phyloP scores from a whole-genome alignment of 2,329 filamentous ascomycete species.

The Calonectria hawksworthii region DNA sequence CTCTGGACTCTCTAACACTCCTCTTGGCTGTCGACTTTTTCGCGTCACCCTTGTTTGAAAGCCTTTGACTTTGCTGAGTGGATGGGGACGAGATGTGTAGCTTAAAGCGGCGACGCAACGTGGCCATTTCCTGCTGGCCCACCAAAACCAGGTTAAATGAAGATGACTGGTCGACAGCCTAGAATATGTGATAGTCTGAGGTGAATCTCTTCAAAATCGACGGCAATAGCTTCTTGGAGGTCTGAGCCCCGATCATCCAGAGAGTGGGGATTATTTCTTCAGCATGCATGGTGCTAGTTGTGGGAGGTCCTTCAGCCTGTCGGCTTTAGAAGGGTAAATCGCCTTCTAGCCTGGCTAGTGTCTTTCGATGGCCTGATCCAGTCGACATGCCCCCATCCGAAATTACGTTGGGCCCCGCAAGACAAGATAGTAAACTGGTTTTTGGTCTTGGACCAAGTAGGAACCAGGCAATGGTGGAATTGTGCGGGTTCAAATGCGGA shows the following conservation, averaged over 20 bases:
- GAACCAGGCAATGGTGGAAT: slow-evolving; percentile 18
- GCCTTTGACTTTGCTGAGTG: slow-evolving; percentile 29
- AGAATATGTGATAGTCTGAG: background rate
- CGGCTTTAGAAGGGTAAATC: slow-evolving; percentile 36
- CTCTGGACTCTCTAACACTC: slow-evolving; percentile 10
- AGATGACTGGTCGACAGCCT: background rate
- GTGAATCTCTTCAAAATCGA: background rate
- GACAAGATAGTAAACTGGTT: slow-evolving; percentile 16
- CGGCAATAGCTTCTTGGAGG: slow-evolving; percentile 19
- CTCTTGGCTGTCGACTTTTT: slow-evolving; percentile 21
- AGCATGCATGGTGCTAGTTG: slow-evolving; percentile 27
- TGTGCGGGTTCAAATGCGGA: slow-evolving; percentile 5
- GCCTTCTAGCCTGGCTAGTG: slow-evolving; percentile 38
- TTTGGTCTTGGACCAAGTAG: slow-evolving; percentile 17
- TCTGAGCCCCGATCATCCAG: slow-evolving; percentile 29
- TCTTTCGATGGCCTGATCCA: slow-evolving; percentile 37
- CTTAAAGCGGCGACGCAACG: slow-evolving; percentile 21
- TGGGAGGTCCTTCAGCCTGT: slow-evolving; percentile 30
- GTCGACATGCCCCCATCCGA: slow-evolving; percentile 27
- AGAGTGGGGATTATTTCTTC: slow-evolving; percentile 41
- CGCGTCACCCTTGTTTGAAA: slow-evolving; percentile 36
- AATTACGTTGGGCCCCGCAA: slow-evolving; percentile 26
- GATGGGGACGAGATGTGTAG: slow-evolving; percentile 27
- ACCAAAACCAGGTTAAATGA: background rate
- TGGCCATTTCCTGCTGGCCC: slow-evolving; percentile 21